phyloP scores from a whole-genome alignment of 768 basidiomycete species.

The Podaxis mareebaensis region DNA sequence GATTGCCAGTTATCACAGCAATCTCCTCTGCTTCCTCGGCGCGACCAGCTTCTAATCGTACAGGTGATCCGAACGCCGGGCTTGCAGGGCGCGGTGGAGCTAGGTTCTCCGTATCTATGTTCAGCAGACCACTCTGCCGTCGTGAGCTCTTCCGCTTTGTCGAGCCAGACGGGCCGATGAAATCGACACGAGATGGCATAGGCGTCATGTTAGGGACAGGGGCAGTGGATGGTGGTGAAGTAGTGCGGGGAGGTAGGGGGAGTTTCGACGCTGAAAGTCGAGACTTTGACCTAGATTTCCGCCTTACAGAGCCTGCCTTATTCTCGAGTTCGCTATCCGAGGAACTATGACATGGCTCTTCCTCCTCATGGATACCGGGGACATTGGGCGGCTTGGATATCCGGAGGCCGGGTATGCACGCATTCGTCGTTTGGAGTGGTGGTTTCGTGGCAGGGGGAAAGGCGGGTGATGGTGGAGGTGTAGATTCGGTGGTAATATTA shows the following conservation, averaged over 20 bases:
- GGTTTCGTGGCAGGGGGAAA: conserved; percentile 52
- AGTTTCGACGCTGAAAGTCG: conserved; percentile 49
- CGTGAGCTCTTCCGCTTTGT: conserved; percentile 42
- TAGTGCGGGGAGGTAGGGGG: conserved; percentile 45
- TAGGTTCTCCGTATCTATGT: conserved; percentile 38
- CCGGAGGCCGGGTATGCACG: conserved; percentile 51
- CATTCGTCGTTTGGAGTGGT: conserved; percentile 30
- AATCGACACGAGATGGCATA: conserved; percentile 21
- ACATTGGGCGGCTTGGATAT: conserved; percentile 67
- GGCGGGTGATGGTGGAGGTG: conserved; percentile 43
- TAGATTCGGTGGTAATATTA: conserved; percentile 36
- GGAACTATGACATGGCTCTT: conserved; percentile 51
- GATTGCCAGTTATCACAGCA: conserved; percentile 33
- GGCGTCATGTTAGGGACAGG: conserved; percentile 19
- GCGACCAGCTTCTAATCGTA: conserved; percentile 52
- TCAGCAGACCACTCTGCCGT: conserved; percentile 58
- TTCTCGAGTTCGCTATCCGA: conserved; percentile 43
- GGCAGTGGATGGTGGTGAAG: conserved; percentile 36
- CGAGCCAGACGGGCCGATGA: conserved; percentile 22
- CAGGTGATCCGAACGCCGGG: conserved; percentile 68
- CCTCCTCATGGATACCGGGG: conserved; percentile 69
- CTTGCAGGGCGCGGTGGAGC: conserved; percentile 59
- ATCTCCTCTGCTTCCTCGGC: conserved; percentile 60
- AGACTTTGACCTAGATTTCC: conserved; percentile 47
- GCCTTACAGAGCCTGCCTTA: conserved; percentile 38